These are phyloP conservation scores for Nothopassalora personata DNA, from an alignment of 2,329 filamentous ascomycete genomes.

Conservation along the genomic window DNA sequence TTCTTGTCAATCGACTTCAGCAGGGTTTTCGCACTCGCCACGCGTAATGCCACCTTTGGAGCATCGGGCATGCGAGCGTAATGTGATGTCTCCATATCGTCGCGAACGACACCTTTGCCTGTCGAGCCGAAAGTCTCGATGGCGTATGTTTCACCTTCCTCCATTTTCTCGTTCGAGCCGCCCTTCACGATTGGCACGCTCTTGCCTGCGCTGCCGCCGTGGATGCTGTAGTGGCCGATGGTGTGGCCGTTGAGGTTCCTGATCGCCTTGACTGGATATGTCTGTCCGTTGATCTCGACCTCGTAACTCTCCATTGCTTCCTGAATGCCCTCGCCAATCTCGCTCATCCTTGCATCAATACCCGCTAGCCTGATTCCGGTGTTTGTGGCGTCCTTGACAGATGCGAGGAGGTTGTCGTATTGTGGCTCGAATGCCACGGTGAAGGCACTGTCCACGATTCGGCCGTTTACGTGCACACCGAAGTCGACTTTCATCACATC, in stretches of 20 bases:
- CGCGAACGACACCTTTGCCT: conserved; percentile 44
- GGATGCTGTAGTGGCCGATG: conserved; percentile 51
- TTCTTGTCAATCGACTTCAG: conserved; percentile 57
- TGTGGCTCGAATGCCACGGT: conserved; percentile 69
- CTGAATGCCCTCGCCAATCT: conserved; percentile 55
- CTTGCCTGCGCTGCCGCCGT: conserved; percentile 51
- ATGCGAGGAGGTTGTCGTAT: conserved; percentile 68
- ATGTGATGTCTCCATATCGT: conserved; percentile 42
- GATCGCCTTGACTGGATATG: conserved; percentile 51
- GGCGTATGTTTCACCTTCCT: conserved; percentile 55
- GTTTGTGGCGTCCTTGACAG: conserved; percentile 72
- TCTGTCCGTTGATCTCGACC: conserved; percentile 50
- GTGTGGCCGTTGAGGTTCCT: conserved; percentile 53
- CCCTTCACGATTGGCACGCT: conserved; percentile 52
- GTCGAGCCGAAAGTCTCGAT: conserved; percentile 56
- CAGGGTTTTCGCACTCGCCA: conserved; percentile 52
- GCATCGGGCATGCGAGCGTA: conserved; percentile 34
- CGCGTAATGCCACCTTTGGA: conserved; percentile 35
- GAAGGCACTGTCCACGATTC: conserved; percentile 77
- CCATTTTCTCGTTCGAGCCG: conserved; percentile 49
- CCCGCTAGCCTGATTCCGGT: conserved; percentile 49
- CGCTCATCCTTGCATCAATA: conserved; percentile 50
- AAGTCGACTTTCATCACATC: conserved; percentile 83
- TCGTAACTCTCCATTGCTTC: conserved; percentile 60
- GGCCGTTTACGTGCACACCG: conserved; percentile 73